These are phyloP conservation scores for Aquanectria penicillioides DNA, from an alignment of 2,329 filamentous ascomycete genomes.

Conservation along the genomic window DNA sequence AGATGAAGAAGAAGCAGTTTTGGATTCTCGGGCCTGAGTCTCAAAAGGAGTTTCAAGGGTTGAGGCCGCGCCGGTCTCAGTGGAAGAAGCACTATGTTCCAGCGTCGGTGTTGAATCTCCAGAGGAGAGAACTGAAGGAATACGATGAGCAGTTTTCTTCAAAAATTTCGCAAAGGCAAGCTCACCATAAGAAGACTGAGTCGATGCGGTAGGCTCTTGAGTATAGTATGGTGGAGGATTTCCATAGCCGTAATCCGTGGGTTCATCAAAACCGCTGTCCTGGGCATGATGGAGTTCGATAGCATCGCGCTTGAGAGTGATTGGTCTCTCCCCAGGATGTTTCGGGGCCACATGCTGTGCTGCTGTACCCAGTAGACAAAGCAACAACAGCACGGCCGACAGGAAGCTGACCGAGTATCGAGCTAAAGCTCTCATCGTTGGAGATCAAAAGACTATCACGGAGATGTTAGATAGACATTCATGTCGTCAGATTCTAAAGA, in stretches of 20 bases:
- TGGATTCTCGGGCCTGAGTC: background rate
- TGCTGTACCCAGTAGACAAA: conserved; percentile 26
- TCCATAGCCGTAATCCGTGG: conserved; percentile 31
- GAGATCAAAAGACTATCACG: background rate
- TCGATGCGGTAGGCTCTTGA: conserved; percentile 1
- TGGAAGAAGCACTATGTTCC: background rate
- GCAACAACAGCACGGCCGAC: conserved; percentile 42
- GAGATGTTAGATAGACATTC: background rate
- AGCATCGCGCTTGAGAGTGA: conserved; percentile 19
- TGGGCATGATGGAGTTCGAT: conserved; percentile 22
- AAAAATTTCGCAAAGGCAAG: background rate
- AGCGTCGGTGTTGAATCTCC: conserved; percentile 1
- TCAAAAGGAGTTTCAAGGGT: background rate
- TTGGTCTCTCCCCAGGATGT: background rate
- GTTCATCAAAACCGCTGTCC: conserved; percentile 6
- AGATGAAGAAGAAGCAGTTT: background rate
- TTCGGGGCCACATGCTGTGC: conserved; percentile 17
- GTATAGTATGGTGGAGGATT: conserved; percentile 40
- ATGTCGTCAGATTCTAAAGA: background rate
- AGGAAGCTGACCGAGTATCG: conserved; percentile 45
- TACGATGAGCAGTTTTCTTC: conserved; percentile 12
- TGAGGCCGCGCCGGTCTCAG: background rate
- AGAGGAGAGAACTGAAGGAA: conserved; percentile 17
- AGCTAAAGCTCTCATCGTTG: conserved; percentile 50
- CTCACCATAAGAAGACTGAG: conserved; percentile 26